A percentile compares a stretch with the other conserved stretches of the same genome.
These are phyloP conservation scores for Russula sp. DNA, from an alignment of 768 basidiomycete species.

Conservation along the genomic window DNA sequence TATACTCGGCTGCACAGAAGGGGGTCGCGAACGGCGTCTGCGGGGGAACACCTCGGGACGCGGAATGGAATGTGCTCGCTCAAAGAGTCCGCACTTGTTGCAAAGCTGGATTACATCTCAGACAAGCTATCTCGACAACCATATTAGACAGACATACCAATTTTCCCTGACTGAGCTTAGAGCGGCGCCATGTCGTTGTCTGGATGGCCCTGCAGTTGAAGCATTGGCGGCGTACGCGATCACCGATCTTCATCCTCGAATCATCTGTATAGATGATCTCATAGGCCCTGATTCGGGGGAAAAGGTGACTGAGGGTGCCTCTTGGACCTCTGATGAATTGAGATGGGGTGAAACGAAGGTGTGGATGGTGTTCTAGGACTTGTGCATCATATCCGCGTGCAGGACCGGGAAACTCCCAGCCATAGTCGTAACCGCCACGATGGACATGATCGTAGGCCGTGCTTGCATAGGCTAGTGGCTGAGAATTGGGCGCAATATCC, in stretches of 20 bases:
- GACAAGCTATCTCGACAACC: not conserved
- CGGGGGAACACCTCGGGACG: conserved; percentile 35
- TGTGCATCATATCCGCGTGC: not conserved
- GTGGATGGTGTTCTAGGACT: not conserved
- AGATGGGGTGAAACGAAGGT: not conserved
- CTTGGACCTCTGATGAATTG: not conserved
- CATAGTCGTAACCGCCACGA: not conserved
- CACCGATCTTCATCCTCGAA: conserved; percentile 68
- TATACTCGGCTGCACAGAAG: not conserved
- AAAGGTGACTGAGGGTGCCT: not conserved
- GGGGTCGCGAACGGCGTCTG: not conserved
- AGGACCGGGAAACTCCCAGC: not conserved
- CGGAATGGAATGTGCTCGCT: conserved; percentile 68
- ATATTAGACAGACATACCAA: conserved; percentile 34
- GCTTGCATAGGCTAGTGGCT: not conserved
- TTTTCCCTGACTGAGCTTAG: conserved; percentile 71
- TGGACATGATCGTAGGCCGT: not conserved
- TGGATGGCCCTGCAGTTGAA: conserved; percentile 81
- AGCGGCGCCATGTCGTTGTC: conserved; percentile 72
- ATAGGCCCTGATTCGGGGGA: not conserved
- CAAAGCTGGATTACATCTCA: conserved; percentile 19
- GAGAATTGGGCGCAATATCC: not conserved
- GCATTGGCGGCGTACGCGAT: conserved; percentile 64
- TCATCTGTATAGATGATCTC: conserved; percentile 50
- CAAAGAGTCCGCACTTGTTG: conserved; percentile 70